A percentile compares a stretch with the other conserved stretches of the same genome.
Conservation (phyloP, 2,329 filamentous ascomycete genomes). For the Magnaporthiopsis incrustans region DNA sequence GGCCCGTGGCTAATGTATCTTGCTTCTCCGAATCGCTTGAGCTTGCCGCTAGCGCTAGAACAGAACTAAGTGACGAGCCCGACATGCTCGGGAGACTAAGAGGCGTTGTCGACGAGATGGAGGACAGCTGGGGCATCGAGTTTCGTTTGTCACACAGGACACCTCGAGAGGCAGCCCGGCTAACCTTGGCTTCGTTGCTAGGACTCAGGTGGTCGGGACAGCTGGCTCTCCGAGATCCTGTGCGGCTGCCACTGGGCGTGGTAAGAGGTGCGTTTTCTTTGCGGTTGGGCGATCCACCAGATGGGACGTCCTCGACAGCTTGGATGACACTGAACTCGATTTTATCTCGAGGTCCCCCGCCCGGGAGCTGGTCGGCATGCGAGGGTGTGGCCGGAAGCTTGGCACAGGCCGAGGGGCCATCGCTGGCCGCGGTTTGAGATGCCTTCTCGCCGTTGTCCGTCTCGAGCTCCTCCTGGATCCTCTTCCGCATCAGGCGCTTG, state of each 20-base stretch:
- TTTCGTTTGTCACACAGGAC: constrained; percentile 9
- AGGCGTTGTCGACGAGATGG: constrained; percentile 11
- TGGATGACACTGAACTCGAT: constrained; percentile 35
- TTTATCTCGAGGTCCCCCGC: constrained; percentile 38
- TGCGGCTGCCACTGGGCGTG: background rate
- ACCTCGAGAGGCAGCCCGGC: background rate
- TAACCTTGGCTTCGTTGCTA: background rate
- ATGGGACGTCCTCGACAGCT: constrained; percentile 8
- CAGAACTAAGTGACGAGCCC: constrained; percentile 14
- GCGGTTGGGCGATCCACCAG: background rate
- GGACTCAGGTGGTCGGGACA: constrained; percentile 10
- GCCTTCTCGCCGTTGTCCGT: constrained; percentile 33
- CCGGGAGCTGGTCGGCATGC: constrained; percentile 22
- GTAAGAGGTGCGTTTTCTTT: background rate
- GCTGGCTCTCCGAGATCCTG: constrained; percentile 10
- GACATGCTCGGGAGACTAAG: constrained; percentile 10
- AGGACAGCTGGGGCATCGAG: constrained; percentile 14
- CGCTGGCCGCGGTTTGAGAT: constrained; percentile 13
- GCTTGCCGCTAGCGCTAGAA: constrained; percentile 9
- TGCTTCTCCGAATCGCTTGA: constrained; percentile 1
- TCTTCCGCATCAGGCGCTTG: constrained; percentile 44
- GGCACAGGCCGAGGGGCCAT: constrained; percentile 15
- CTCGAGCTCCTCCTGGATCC: constrained; percentile 50
- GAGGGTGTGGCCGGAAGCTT: constrained; percentile 14
- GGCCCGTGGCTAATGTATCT: background rate